Base-by-base conservation (phyloP, 768 basidiomycete genomes). In the Cystobasidiopsis lactophilus region DNA sequence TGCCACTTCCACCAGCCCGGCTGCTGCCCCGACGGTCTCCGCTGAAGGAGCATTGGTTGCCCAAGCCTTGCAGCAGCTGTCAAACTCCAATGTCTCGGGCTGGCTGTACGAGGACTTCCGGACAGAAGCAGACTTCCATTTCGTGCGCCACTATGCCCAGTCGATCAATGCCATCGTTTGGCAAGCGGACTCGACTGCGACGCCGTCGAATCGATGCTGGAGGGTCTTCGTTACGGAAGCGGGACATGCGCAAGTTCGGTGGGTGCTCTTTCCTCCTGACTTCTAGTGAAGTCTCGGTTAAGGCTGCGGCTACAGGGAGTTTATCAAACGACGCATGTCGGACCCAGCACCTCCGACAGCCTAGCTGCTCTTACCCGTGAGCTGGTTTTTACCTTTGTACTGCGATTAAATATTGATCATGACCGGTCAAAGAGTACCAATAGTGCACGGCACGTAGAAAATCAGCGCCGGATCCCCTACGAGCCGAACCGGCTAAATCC, bases 1-100 rank as follows among this genome's bases (percentile, higher is more conserved):
- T n/a, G n/a, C n/a, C n/a, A n/a, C n/a, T n/a, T n/a, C n/a, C n/a
- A n/a, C n/a, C n/a, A n/a, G n/a, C n/a, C n/a, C n/a, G n/a, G n/a
- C n/a, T n/a, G n/a, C n/a, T n/a, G n/a, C n/a, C n/a, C 56, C 78
- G 91, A 53, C 72, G 95, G n/a, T 98, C 91, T 88, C 89, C 96
- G 67, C 72, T 89, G 41, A 93, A 96, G 69, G 76, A 80, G 67
- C 86, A 93, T 65, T 76, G 93, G 50, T 71, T 96, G 10, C n/a
- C n/a, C n/a, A n/a, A n/a, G n/a, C n/a, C n/a, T n/a, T n/a, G n/a
- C n/a, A n/a, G n/a, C n/a, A n/a, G n/a, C n/a, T n/a, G n/a, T n/a
- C n/a, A n/a, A n/a, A n/a, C n/a, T 80, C 82, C 62, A 79, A 82
- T 39, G 73, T 78, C 65, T 84, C 91, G 74, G 85, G 89, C 51